Evolutionary conservation across 495 filamentous ascomycete species (phyloP).

Genomic region (Margaritispora aquatica): DNA sequence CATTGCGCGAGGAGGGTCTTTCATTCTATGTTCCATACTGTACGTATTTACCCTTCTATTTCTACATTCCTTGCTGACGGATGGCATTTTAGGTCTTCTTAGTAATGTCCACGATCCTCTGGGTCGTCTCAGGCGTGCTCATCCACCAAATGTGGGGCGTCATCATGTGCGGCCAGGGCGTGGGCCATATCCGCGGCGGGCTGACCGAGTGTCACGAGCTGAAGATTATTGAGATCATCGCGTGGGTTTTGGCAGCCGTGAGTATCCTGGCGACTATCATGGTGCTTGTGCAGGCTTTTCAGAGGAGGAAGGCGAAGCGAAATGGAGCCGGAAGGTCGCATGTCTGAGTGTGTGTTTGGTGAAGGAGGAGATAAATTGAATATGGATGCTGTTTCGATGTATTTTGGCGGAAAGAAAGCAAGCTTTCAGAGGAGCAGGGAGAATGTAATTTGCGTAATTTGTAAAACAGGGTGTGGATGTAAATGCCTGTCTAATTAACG

Average conservation of each 20-base stretch:
- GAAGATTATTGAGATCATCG: constrained; percentile 17
- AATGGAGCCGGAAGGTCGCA: background rate
- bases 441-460: too few species aligned
- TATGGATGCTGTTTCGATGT: too few species aligned
- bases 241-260: constrained; percentile 6
- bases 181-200: constrained; percentile 4
- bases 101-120: constrained; percentile 10
- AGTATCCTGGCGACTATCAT: constrained; percentile 8
- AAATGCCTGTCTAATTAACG: too few species aligned
- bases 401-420: too few species aligned
- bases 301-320: constrained; percentile 2
- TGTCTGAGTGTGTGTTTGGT: background rate
- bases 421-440: too few species aligned
- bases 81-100: constrained; percentile 1
- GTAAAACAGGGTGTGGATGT: too few species aligned
- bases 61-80: too few species aligned
- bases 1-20: constrained; percentile 12
- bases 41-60: too few species aligned
- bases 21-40: constrained; percentile 17
- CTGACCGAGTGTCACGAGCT: constrained; percentile 14
- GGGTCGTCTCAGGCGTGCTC: constrained; percentile 9
- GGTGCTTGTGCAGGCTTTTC: constrained; percentile 6
- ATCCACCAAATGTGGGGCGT: constrained; percentile 14
- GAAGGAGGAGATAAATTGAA: too few species aligned
- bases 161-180: constrained; percentile 8